These are phyloP conservation scores for Dothistroma pini DNA, from an alignment of 2,329 filamentous ascomycete genomes.

Conservation along the genomic window DNA sequence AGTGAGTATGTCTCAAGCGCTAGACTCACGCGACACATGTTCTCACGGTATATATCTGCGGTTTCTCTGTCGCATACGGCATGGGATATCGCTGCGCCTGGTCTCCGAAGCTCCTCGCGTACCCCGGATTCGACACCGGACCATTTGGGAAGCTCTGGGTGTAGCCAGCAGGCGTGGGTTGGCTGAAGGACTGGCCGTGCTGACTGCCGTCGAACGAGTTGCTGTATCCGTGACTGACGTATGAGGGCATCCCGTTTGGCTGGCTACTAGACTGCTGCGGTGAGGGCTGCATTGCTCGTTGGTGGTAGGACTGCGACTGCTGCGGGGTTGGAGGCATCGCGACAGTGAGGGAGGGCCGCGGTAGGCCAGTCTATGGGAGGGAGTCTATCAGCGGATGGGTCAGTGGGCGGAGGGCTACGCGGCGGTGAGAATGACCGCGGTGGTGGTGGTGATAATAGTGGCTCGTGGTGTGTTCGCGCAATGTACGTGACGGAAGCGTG, in stretches of 20 bases:
- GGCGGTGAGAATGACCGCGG: neutral
- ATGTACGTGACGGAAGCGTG: neutral
- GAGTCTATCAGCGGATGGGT: neutral
- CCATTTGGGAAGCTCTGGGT: constrained; percentile 34
- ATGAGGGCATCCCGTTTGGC: constrained; percentile 18
- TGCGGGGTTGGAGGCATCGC: constrained; percentile 32
- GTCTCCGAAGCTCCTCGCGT: constrained; percentile 33
- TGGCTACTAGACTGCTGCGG: constrained; percentile 21
- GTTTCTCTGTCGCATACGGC: constrained; percentile 34
- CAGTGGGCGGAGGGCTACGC: neutral
- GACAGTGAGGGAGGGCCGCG: constrained; percentile 15
- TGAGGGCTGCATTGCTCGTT: constrained; percentile 22
- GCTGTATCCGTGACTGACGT: constrained; percentile 27
- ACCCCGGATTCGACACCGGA: constrained; percentile 39
- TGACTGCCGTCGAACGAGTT: constrained; percentile 31
- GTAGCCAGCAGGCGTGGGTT: constrained; percentile 23
- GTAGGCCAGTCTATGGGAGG: constrained; percentile 6
- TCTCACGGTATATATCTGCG: constrained; percentile 50
- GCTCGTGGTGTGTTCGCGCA: neutral
- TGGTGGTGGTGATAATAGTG: neutral
- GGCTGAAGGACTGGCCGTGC: constrained; percentile 15
- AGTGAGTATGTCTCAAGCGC: neutral
- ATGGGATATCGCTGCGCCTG: constrained; percentile 22
- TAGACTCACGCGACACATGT: neutral
- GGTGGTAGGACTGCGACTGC: constrained; percentile 20